These are phyloP conservation scores for Paradendryphiella salina DNA, from an alignment of 2,329 filamentous ascomycete genomes.

Conservation along the genomic window DNA sequence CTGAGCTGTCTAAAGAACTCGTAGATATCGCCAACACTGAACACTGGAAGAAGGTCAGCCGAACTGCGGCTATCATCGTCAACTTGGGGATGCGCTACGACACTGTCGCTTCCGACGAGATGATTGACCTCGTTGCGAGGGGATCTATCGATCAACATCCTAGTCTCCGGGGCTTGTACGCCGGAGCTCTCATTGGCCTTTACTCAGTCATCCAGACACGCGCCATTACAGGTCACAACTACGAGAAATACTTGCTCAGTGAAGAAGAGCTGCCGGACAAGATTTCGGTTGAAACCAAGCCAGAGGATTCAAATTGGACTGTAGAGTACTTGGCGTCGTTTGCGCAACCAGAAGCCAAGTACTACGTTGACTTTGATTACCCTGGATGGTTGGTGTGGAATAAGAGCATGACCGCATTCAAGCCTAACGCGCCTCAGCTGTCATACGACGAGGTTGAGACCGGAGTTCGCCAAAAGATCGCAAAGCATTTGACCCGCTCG, in stretches of 20 bases:
- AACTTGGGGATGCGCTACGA: conserved; percentile 93
- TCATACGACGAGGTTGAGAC: conserved; percentile 81
- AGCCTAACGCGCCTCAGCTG: conserved; percentile 69
- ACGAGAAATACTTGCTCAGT: conserved; percentile 82
- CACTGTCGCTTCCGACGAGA: conserved; percentile 75
- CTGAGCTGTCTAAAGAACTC: conserved; percentile 76
- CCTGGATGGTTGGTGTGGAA: conserved; percentile 97
- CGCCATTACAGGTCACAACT: conserved; percentile 82
- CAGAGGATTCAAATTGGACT: conserved; percentile 76
- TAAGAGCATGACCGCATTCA: conserved; percentile 79
- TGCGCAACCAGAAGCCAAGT: conserved; percentile 74
- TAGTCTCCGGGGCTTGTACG: conserved; percentile 77
- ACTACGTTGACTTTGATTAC: conserved; percentile 88
- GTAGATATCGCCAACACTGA: conserved; percentile 75
- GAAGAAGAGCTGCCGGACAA: conserved; percentile 78
- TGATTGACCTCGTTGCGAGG: conserved; percentile 79
- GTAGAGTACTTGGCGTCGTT: conserved; percentile 77
- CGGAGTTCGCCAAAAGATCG: conserved; percentile 75
- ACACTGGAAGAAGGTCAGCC: conserved; percentile 94
- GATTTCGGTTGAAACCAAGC: conserved; percentile 69
- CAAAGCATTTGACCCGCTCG: conserved; percentile 73
- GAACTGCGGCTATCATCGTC: conserved; percentile 86
- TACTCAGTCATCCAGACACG: conserved; percentile 89
- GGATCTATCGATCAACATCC: conserved; percentile 92
- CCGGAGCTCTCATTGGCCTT: conserved; percentile 72